Evolutionary conservation across 768 basidiomycete species (phyloP), one percentile per base, ranked within the genome.

Genomic region (Kwoniella sp.): DNA sequence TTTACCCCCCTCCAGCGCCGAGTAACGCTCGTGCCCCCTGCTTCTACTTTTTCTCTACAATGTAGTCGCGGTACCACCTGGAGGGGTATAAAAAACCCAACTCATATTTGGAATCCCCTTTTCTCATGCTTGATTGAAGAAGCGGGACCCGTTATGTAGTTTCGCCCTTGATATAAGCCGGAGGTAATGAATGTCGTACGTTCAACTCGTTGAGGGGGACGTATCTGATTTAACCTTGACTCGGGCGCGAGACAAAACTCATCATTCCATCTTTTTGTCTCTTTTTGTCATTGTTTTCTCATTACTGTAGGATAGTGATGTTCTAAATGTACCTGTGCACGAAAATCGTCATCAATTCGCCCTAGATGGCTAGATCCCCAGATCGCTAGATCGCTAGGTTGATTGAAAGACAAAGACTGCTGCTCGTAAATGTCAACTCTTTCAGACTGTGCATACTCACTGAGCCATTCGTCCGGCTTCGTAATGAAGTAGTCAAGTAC

Each of bases 131-230:
- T 50, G 27, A 24, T n/a, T n/a, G n/a, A n/a, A n/a, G n/a, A n/a
- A n/a, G n/a, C n/a, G 37, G 50, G 19, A 54, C 2, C 13, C 37
- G 36, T 13, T 25, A 24, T 13, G 26, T 29, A 44, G 40, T 63
- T n/a, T n/a, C 64, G 69, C 70, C 72, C 67, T 73, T 73, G 72
- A 73, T 70, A 73, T 73, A 73, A 73, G 72, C 72, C 72, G 72
- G 72, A 73, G 69, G 62, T 40, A 19, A 44, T 44, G 40, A 44
- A 44, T 61, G 50, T 27, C 57, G 47, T 46, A 48, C 13, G 49
- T 58, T 62, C 61, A 30, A 58, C 65, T 65, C 67, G 59, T 61
- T 70, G 69, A 63, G 69, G 58, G 58, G 48, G 22, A 40, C 59
- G 51, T 37, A 58, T 46, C 58, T 73, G 63, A 53, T 64, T 46